Base-by-base conservation (phyloP, 176 grass and related monocot genomes). In the Carex scoparia region DNA sequence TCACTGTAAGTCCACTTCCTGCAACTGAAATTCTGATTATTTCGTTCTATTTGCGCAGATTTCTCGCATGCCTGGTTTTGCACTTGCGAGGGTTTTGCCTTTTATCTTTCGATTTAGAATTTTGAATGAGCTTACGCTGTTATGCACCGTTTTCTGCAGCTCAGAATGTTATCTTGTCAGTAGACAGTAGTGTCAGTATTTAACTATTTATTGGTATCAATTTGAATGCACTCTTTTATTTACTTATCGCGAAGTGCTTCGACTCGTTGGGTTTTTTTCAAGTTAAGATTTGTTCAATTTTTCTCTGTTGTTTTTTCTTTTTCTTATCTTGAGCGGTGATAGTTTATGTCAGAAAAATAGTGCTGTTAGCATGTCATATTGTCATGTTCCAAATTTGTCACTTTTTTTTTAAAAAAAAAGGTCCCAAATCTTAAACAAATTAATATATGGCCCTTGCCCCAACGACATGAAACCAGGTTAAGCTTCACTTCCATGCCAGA, bases 1-100 rank as follows among this genome's bases (percentile, higher is more conserved):
- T 87, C 86, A 61, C 87, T 97, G 94, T 97, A 86, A 92, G 84
- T 65, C 12, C 69, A 62, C 7, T 19, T 84, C 38, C 58, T 15
- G 71, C 14, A 10, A 14, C 14, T 66, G n/a, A 5, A 63, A 54
- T 62, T 76, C 33, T 60, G 63, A 2, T 65, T 56, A 37, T 75
- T 59, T 62, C 46, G 30, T 57, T 85, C 2, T 32, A 33, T 30
- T 58, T 7, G n/a, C 33, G 3, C 28, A 44, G 2, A 51, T 42
- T 66, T 53, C 55, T 48, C 12, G 30, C 38, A 60, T 76, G 65
- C 56, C 33, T 35, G 33, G 33, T 35, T 35, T 35, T 35, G 33
- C 37, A 38, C 37, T 38, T 38, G 37, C 4, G 37, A 38, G 4
- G 37, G 37, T 38, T 38, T 38, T 38, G 4, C 37, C 37, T 38